Percentiles rank a stretch among this genome's conserved stretches.
Conservation (phyloP, 2,329 filamentous ascomycete genomes). For the Dendryphion nanum region DNA sequence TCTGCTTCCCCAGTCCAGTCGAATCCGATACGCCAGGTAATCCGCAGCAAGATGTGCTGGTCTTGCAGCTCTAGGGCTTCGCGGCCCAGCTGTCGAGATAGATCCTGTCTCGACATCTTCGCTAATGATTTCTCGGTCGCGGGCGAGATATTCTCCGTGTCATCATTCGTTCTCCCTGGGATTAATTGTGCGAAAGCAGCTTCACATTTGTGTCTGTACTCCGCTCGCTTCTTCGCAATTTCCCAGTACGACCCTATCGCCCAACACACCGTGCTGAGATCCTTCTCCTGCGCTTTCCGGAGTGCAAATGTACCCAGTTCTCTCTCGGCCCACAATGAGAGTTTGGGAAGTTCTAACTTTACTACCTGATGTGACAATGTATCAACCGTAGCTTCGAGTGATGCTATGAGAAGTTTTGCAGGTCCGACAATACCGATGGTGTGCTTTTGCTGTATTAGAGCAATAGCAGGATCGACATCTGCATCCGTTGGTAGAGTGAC, state of each 20-base stretch:
- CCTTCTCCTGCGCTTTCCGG: slow-evolving; percentile 42
- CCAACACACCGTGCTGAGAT: slow-evolving; percentile 63
- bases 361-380: slow-evolving; percentile 47
- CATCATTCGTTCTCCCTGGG: slow-evolving; percentile 9
- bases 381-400: slow-evolving; percentile 57
- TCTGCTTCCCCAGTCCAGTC: slow-evolving; percentile 73
- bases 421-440: slow-evolving; percentile 53
- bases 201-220: slow-evolving; percentile 61
- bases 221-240: slow-evolving; percentile 58
- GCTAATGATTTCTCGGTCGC: slow-evolving; percentile 11
- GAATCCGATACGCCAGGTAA: slow-evolving; percentile 65
- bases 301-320: slow-evolving; percentile 59
- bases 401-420: slow-evolving; percentile 57
- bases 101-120: slow-evolving; percentile 41
- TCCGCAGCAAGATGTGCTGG: slow-evolving; percentile 46
- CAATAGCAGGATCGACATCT: slow-evolving; percentile 8
- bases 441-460: slow-evolving; percentile 41
- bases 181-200: slow-evolving; percentile 43
- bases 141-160: slow-evolving; percentile 18
- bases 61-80: slow-evolving; percentile 30
- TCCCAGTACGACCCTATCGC: slow-evolving; percentile 69
- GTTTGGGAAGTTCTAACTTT: slow-evolving; percentile 52
- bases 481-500: slow-evolving; percentile 33
- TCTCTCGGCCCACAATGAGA: slow-evolving; percentile 58
- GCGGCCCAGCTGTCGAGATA: slow-evolving; percentile 48